These are phyloP conservation scores for Malus orientalis DNA, from an alignment of 306 rosid species.

Conservation along the genomic window DNA sequence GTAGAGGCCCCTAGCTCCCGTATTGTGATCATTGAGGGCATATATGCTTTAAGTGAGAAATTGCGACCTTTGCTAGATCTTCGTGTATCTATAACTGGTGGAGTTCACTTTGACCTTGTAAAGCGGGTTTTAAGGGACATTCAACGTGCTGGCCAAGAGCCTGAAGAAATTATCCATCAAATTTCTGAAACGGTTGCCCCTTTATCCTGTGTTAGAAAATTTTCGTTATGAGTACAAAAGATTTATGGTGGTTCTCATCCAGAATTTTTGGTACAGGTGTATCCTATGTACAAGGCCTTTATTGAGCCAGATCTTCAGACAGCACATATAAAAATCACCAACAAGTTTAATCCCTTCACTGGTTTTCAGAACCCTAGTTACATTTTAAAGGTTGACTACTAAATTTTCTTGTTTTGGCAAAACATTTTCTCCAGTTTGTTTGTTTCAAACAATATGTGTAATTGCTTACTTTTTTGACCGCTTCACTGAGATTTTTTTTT, in stretches of 20 bases:
- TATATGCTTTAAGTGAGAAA: constrained; percentile 84
- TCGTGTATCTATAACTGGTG: constrained; percentile 95
- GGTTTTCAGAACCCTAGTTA: constrained; percentile 95
- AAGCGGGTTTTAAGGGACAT: constrained; percentile 96
- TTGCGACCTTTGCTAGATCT: constrained; percentile 89
- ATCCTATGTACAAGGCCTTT: constrained; percentile 99
- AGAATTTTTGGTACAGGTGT: constrained; percentile 47
- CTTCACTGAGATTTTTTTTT: background rate
- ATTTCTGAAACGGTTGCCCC: constrained; percentile 90
- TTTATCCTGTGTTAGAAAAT: constrained; percentile 24
- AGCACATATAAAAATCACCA: constrained; percentile 84
- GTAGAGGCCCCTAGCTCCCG: constrained; percentile 87
- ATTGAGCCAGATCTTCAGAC: constrained; percentile 99
- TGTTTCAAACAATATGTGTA: background rate
- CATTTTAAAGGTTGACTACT: constrained; percentile 60
- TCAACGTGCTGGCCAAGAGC: constrained; percentile 96
- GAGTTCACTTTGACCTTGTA: constrained; percentile 96
- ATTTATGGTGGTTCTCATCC: constrained; percentile 15
- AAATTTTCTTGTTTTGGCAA: background rate
- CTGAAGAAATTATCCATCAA: constrained; percentile 97
- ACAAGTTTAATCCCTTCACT: constrained; percentile 90
- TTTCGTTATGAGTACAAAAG: constrained; percentile 5
- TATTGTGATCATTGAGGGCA: constrained; percentile 83
- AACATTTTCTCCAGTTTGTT: constrained; percentile 6
- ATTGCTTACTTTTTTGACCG: constrained; percentile 2